Conservation (phyloP, 805 yeast genomes). For the Isabelozyma rhagii region DNA sequence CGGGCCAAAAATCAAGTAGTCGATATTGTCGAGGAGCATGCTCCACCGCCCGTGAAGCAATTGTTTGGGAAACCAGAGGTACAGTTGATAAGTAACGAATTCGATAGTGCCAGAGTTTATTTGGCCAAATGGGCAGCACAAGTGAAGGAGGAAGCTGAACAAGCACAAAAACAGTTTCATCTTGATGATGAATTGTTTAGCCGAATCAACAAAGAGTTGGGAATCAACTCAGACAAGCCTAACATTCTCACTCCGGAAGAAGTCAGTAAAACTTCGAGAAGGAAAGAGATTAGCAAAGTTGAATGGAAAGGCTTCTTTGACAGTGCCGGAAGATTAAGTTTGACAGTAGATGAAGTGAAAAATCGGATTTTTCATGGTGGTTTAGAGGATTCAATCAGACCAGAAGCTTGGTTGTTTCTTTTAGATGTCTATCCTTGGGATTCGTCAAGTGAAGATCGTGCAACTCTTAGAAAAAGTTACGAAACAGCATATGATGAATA, state of each 20-base stretch:
- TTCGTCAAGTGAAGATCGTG: conserved; percentile 66
- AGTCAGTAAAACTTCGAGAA: conserved; percentile 57
- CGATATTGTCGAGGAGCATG: conserved; percentile 59
- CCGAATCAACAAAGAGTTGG: conserved; percentile 58
- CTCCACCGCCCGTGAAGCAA: conserved; percentile 58
- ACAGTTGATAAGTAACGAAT: conserved; percentile 76
- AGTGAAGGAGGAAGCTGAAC: conserved; percentile 84
- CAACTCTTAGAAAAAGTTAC: conserved; percentile 52
- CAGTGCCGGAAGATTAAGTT: conserved; percentile 62
- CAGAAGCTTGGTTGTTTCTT: conserved; percentile 82
- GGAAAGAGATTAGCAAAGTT: conserved; percentile 59
- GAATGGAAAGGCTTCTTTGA: conserved; percentile 92
- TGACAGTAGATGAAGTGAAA: conserved; percentile 77
- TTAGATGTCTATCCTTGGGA: conserved; percentile 89
- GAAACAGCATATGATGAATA: conserved; percentile 60
- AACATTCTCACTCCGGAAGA: conserved; percentile 58
- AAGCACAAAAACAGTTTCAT: conserved; percentile 49
- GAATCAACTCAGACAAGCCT: conserved; percentile 31
- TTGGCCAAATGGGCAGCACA: conserved; percentile 96
- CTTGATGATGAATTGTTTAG: conserved; percentile 60
- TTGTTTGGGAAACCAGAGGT: conserved; percentile 78
- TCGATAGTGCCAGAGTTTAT: conserved; percentile 88
- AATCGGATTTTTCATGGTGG: conserved; percentile 91
- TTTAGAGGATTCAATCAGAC: conserved; percentile 52
- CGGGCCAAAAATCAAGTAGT: conserved; percentile 51